Percentiles rank a stretch among this genome's conserved stretches.
These are phyloP conservation scores for Calonectria henricotiae DNA, from an alignment of 2,329 filamentous ascomycete species.

Conservation along the genomic window DNA sequence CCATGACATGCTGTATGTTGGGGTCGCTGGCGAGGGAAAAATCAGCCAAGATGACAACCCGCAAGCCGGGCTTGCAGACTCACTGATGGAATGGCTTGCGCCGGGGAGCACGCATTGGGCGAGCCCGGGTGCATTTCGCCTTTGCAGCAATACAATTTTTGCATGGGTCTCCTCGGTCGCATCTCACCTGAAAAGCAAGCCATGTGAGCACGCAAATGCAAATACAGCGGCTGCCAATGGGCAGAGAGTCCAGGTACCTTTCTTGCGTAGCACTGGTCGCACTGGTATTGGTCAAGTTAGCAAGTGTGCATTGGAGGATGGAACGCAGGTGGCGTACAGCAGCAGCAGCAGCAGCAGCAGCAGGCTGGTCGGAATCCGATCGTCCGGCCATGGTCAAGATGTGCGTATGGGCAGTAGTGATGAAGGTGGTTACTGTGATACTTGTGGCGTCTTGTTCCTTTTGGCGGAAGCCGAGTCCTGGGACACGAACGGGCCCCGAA, in stretches of 20 bases:
- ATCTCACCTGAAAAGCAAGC: not conserved
- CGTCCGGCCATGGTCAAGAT: not conserved
- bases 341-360: not conserved
- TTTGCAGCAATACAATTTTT: not conserved
- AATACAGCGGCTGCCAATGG: not conserved
- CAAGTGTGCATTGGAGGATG: not conserved
- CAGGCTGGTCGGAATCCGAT: not conserved
- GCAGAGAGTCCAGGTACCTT: not conserved
- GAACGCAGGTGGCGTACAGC: not conserved
- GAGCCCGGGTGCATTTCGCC: not conserved
- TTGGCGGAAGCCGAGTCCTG: not conserved
- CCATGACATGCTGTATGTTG: not conserved
- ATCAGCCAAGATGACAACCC: not conserved
- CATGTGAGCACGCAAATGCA: not conserved
- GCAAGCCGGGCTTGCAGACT: not conserved
- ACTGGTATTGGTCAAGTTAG: not conserved
- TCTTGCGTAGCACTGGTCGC: constrained; percentile 14
- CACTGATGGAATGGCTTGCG: not conserved
- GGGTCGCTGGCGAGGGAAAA: not conserved
- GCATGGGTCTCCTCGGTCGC: constrained; percentile 15
- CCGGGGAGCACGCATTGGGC: constrained; percentile 7
- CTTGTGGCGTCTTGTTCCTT: not conserved
- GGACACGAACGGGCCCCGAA: not conserved
- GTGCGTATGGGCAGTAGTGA: not conserved
- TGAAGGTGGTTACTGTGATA: not conserved